Evolutionary conservation across 306 rosid genomes (phyloP).

Genomic region (Vicia faba): DNA sequence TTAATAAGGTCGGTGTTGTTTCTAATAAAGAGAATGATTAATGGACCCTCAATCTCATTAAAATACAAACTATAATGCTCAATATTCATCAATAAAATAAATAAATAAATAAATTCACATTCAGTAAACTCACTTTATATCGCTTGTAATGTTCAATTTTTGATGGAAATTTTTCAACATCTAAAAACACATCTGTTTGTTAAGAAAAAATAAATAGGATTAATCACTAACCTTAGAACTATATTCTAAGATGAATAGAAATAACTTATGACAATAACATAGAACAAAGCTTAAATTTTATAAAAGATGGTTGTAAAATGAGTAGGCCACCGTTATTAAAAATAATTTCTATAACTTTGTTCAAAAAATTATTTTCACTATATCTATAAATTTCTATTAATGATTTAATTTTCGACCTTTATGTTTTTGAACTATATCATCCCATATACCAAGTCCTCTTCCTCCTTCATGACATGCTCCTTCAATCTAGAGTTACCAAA

Average conservation of each 20-base stretch:
- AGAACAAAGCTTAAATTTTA: no score
- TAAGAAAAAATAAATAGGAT: background rate
- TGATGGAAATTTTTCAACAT: background rate
- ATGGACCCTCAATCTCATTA: no score
- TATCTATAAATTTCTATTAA: background rate
- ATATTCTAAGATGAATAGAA: no score
- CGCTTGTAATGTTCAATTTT: slow-evolving; percentile 37
- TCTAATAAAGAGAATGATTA: no score
- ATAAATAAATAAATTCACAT: background rate
- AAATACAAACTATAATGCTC: background rate
- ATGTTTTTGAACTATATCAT: background rate
- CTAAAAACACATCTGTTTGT: background rate
- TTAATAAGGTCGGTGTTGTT: no score
- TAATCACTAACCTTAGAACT: background rate
- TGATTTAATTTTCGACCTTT: background rate
- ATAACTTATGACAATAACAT: no score
- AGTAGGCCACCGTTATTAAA: no score
- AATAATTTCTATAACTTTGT: no score
- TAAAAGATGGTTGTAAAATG: no score
- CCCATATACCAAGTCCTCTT: slow-evolving; percentile 34
- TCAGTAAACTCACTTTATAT: slow-evolving; percentile 19
- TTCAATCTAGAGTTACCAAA: slow-evolving; percentile 11
- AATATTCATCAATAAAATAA: background rate
- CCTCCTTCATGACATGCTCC: slow-evolving; percentile 33
- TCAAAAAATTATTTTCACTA: no score